These are phyloP conservation scores for Citrus glauca DNA, from an alignment of 345 rosid genomes.

Conservation along the genomic window DNA sequence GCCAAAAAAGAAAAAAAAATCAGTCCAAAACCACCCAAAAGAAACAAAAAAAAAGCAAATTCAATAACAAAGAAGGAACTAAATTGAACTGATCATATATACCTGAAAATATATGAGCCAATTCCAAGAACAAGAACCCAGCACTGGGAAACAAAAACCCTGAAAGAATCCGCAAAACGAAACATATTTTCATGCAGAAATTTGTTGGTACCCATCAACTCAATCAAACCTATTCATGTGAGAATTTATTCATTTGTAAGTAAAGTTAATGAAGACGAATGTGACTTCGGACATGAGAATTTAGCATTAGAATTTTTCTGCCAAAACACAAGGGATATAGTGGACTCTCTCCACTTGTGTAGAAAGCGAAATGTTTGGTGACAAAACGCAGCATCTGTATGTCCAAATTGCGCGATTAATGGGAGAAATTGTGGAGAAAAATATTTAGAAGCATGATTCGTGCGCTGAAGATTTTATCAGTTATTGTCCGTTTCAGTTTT, in stretches of 20 bases:
- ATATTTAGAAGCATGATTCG: background rate
- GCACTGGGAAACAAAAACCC: conserved; percentile 49
- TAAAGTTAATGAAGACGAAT: conserved; percentile 15
- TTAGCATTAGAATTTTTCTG: background rate
- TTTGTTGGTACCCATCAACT: conserved; percentile 35
- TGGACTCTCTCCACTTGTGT: conserved; percentile 37
- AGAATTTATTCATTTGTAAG: conserved; percentile 17
- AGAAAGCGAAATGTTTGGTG: conserved; percentile 33
- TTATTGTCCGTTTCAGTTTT: background rate
- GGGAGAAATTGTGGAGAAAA: conserved; percentile 6
- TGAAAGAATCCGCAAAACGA: conserved; percentile 28
- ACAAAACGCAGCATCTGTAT: conserved; percentile 18
- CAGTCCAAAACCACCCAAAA: background rate
- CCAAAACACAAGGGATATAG: conserved; percentile 14
- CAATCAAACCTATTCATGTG: conserved; percentile 9
- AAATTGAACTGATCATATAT: conserved; percentile 11
- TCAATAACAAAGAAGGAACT: background rate
- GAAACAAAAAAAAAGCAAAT: too few relatives aligned
- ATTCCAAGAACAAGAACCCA: conserved; percentile 30
- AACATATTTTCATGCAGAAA: conserved; percentile 33
- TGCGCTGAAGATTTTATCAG: conserved; percentile 13
- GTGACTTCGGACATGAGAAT: background rate
- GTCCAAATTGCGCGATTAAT: conserved; percentile 17
- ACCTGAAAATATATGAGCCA: conserved; percentile 40
- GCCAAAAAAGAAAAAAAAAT: background rate